Evolutionary conservation across 306 rosid species (phyloP), one percentile per base, ranked within the genome.

Genomic region (Pyrus pyrifolia): DNA sequence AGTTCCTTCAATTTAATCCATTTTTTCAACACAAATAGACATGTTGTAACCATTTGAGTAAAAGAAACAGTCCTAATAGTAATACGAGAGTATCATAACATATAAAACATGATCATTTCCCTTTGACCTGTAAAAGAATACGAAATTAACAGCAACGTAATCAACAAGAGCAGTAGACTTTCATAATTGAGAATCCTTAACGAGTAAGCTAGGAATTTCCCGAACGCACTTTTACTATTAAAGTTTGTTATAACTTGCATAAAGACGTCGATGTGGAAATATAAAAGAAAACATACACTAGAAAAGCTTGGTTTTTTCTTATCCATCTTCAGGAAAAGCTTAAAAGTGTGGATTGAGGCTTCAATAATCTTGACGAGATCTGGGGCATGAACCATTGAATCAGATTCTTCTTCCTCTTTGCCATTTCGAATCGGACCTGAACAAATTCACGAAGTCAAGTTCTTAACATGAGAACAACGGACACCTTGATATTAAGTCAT

Each of bases 321-420:
- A 83, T 92, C 98, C 85, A 80, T 87, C 90, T 90, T 94, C 81
- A 89, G 72, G 86, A 94, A 92, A 67, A 83, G 79, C 59, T 84
- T 89, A 84, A 90, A 90, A 53, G 93, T 87, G 42, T 90, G 89
- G 85, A 94, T 90, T 63, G 92, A 86, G 62, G 85, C 79, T 81
- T 92, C 92, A 40, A 90, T 88, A 73, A 89, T 84, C 85, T 67
- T 81, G 70, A 88, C 83, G 53, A 94, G 89, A 80, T 94, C 95
- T 66, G 90, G 79, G 66, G 96, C 98, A 71, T 80, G 95, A 70
- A 94, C 87, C 66, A 72, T 76, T 55, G 18, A 65, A 60, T 85
- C 89, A 19, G 87, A 81, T 27, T 88, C 90, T 76, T 90, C 91
- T 78, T 82, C 86, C 19, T 78, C 91, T 25, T 68, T 79, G 68